Conservation (phyloP, 2,329 filamentous ascomycete species). For the Sporothrix phasma region DNA sequence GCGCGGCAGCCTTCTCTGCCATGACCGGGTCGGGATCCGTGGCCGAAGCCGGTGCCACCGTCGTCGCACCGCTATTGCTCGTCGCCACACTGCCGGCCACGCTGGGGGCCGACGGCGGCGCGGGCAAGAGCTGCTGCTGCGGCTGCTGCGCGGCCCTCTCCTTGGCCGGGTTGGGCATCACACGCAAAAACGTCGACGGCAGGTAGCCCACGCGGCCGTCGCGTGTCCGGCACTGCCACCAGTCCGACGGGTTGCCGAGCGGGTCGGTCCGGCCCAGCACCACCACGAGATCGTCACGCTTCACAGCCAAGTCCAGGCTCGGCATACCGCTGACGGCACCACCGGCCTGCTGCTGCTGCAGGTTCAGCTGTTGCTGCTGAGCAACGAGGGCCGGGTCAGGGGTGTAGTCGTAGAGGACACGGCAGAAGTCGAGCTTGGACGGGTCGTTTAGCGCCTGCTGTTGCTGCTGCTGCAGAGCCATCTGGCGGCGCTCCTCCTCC, state of each 20-base stretch:
- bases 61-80: slow-evolving; percentile 36
- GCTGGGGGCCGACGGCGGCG: slow-evolving; percentile 20
- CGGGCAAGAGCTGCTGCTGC: slow-evolving; percentile 1
- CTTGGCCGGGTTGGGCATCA: slow-evolving; percentile 44
- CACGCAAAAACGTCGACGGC: slow-evolving; percentile 80
- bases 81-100: slow-evolving; percentile 44
- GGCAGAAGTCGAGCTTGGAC: slow-evolving; percentile 90
- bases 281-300: slow-evolving; percentile 91
- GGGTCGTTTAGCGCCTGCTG: slow-evolving; percentile 60
- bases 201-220: slow-evolving; percentile 89
- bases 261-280: slow-evolving; percentile 89
- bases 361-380: slow-evolving; percentile 5
- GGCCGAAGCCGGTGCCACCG: slow-evolving; percentile 20
- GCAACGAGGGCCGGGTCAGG: slow-evolving; percentile 38
- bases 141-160: background rate
- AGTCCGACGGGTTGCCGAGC: slow-evolving; percentile 82
- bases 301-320: slow-evolving; percentile 80
- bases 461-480: slow-evolving; percentile 39
- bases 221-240: slow-evolving; percentile 90
- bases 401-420: slow-evolving; percentile 86
- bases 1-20: slow-evolving; percentile 19
- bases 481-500: slow-evolving; percentile 60
- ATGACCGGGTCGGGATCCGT: slow-evolving; percentile 11
- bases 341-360: background rate
- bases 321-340: slow-evolving; percentile 29